phyloP scores from a whole-genome alignment of 2,329 filamentous ascomycete species.

The Paraconiothyrium sp. region DNA sequence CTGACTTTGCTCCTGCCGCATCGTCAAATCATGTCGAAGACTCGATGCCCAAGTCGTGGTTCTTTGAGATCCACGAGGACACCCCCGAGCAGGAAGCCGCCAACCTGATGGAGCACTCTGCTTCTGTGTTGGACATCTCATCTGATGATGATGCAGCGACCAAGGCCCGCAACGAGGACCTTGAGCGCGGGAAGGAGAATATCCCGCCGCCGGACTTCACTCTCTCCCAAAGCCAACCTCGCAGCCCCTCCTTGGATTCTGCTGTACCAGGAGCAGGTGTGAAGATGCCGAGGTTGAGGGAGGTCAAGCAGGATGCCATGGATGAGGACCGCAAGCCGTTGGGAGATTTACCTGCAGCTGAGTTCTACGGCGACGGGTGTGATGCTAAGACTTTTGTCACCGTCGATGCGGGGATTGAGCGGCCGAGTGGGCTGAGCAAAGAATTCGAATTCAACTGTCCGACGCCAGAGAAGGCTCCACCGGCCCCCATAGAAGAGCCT shows the following conservation, averaged over 20 bases:
- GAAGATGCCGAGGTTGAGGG: conserved; percentile 40
- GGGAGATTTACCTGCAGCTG: conserved; percentile 44
- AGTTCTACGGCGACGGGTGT: conserved; percentile 52
- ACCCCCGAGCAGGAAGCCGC: conserved; percentile 89
- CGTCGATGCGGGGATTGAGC: conserved; percentile 48
- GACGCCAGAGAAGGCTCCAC: conserved; percentile 20
- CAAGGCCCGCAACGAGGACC: conserved; percentile 64
- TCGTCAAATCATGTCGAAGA: conserved; percentile 61
- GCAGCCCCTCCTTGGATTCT: neutral
- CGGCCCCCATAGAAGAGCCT: neutral
- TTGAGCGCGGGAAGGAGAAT: conserved; percentile 86
- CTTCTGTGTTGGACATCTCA: conserved; percentile 85
- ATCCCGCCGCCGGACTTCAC: conserved; percentile 72
- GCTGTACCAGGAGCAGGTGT: conserved; percentile 30
- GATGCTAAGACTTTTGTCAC: conserved; percentile 47
- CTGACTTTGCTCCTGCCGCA: conserved; percentile 23
- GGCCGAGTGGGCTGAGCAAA: conserved; percentile 46
- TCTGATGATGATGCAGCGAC: conserved; percentile 81
- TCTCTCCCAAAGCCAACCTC: conserved; percentile 31
- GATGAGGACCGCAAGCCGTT: conserved; percentile 52
- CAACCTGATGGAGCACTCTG: conserved; percentile 91
- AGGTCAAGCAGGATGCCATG: conserved; percentile 49
- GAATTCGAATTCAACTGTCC: conserved; percentile 39
- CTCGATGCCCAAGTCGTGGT: conserved; percentile 72
- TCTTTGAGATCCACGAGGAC: conserved; percentile 95